A percentile compares a stretch with the other conserved stretches of the same genome.
Conservation (phyloP, 805 yeast species). For the Ogataea paraovalis region DNA sequence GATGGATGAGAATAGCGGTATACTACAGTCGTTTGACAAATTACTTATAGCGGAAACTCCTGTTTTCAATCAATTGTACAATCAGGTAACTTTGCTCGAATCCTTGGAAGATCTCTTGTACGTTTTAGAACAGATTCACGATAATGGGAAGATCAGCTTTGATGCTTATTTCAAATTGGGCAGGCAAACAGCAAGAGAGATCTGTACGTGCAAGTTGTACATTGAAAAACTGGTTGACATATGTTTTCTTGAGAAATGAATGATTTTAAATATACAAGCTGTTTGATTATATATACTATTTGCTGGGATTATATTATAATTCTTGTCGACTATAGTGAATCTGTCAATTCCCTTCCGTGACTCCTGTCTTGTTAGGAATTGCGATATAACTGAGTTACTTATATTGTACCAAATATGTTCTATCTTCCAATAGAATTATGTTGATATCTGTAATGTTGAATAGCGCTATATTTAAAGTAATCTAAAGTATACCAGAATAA, state of each 20-base stretch:
- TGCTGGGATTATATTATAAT: too few species aligned
- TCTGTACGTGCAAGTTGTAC: conserved; percentile 50
- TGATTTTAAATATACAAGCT: too few species aligned
- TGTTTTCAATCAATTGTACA: conserved; percentile 59
- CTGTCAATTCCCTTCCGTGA: too few species aligned
- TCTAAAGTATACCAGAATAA: too few species aligned
- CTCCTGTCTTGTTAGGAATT: too few species aligned
- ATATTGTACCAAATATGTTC: too few species aligned
- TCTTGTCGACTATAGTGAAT: too few species aligned
- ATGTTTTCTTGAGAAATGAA: conserved; percentile 15
- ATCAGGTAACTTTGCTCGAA: conserved; percentile 57
- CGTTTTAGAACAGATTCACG: conserved; percentile 54
- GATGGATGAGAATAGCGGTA: conserved; percentile 25
- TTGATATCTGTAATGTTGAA: too few species aligned
- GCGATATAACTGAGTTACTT: too few species aligned
- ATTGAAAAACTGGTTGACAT: conserved; percentile 32
- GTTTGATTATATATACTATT: too few species aligned
- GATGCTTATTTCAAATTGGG: conserved; percentile 39
- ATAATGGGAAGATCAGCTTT: conserved; percentile 41
- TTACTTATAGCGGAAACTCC: conserved; percentile 47
- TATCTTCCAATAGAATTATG: too few species aligned
- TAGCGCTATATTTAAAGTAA: too few species aligned
- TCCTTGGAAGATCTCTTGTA: conserved; percentile 68
- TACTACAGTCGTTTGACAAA: conserved; percentile 37
- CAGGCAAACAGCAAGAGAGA: conserved; percentile 59